Evolutionary conservation across 768 basidiomycete genomes (phyloP).

Genomic region (Mycena capillaripes): DNA sequence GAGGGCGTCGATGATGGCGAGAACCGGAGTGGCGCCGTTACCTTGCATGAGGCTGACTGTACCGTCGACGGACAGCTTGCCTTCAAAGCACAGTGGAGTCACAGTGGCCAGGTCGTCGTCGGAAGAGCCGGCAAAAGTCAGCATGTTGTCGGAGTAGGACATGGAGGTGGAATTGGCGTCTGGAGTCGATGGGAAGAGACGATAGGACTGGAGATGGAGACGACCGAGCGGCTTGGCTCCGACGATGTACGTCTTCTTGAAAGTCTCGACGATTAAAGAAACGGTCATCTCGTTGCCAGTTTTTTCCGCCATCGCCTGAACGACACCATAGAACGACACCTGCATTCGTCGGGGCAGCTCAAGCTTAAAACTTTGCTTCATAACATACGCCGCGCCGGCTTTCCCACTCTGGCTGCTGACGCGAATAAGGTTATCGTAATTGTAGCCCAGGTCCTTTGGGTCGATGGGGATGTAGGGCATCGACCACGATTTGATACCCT

Average conservation of each 20-base stretch:
- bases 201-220: conserved; percentile 75
- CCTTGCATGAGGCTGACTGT: conserved; percentile 74
- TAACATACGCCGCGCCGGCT: conserved; percentile 86
- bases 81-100: conserved; percentile 66
- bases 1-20: conserved; percentile 83
- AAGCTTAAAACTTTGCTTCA: conserved; percentile 81
- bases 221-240: conserved; percentile 75
- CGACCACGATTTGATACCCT: conserved; percentile 68
- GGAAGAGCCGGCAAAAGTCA: conserved; percentile 40
- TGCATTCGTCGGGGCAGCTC: conserved; percentile 90
- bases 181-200: conserved; percentile 58
- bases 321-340: conserved; percentile 81
- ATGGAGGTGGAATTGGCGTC: conserved; percentile 54
- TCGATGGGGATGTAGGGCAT: conserved; percentile 91
- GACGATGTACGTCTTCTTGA: conserved; percentile 75
- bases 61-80: conserved; percentile 78
- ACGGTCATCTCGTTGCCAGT: conserved; percentile 86
- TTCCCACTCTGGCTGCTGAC: conserved; percentile 93
- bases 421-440: conserved; percentile 89
- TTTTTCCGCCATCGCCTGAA: conserved; percentile 80
- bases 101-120: conserved; percentile 27
- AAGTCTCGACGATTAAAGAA: conserved; percentile 80
- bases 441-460: conserved; percentile 87
- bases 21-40: conserved; percentile 85
- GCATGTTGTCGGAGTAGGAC: conserved; percentile 65